Percentiles rank a stretch among this genome's conserved stretches.
phyloP scores from a whole-genome alignment of 2,329 filamentous ascomycete species.

The Clarireedia monteithiana region DNA sequence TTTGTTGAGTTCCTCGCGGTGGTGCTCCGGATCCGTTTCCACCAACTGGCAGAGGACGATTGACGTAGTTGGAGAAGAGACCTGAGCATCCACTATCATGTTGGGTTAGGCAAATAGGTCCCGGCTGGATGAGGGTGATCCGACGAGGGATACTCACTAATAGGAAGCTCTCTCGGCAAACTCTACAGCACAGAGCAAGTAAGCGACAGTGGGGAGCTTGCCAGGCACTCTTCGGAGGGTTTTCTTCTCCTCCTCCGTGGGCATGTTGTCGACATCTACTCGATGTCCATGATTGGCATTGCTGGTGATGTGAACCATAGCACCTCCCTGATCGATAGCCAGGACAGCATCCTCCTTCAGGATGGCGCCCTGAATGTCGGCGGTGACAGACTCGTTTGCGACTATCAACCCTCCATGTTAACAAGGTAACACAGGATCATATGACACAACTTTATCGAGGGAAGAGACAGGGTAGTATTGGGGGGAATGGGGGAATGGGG shows the following conservation, averaged over 20 bases:
- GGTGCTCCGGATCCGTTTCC: slow-evolving; percentile 35
- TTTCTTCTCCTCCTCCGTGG: slow-evolving; percentile 51
- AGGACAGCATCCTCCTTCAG: slow-evolving; percentile 11
- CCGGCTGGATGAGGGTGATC: slow-evolving; percentile 26
- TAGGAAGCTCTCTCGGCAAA: slow-evolving; percentile 72
- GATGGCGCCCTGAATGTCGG: slow-evolving; percentile 9
- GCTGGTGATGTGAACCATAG: slow-evolving; percentile 13
- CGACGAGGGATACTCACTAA: slow-evolving; percentile 58
- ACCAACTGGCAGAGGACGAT: slow-evolving; percentile 47
- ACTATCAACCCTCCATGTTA: neutral
- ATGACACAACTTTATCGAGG: neutral
- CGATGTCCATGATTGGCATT: neutral
- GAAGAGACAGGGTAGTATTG: neutral
- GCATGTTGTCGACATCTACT: slow-evolving; percentile 9
- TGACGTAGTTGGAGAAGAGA: slow-evolving; percentile 46
- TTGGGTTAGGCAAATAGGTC: neutral
- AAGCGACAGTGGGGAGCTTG: slow-evolving; percentile 57
- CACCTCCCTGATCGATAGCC: slow-evolving; percentile 14
- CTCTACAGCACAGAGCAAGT: slow-evolving; percentile 65
- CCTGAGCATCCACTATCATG: neutral
- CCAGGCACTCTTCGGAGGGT: slow-evolving; percentile 58
- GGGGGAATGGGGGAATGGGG: no score
- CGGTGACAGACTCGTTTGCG: slow-evolving; percentile 10
- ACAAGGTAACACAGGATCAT: neutral
- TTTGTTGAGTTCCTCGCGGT: slow-evolving; percentile 17